phyloP scores from a whole-genome alignment of 2,329 filamentous ascomycete genomes.

The Fusarium brachygibbosum region DNA sequence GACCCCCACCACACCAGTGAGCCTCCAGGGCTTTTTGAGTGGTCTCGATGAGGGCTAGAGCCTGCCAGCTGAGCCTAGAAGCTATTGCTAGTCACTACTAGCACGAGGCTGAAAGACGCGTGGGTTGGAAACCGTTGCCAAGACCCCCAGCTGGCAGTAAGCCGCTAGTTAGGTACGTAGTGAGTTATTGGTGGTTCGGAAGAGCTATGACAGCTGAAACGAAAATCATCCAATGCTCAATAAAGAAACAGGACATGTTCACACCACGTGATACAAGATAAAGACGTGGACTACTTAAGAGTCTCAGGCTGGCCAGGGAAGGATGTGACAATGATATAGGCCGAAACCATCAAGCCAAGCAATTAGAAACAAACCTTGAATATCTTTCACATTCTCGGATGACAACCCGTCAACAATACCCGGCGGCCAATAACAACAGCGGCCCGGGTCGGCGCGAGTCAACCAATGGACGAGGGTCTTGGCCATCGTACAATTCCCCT shows the following conservation, averaged over 20 bases:
- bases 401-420: conserved; percentile 19
- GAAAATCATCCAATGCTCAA: conserved; percentile 13
- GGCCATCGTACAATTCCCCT: conserved; percentile 53
- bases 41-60: conserved; percentile 35
- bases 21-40: conserved; percentile 31
- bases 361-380: conserved; percentile 31
- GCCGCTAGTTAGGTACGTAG: conserved; percentile 4
- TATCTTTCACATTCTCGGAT: conserved; percentile 22
- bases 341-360: conserved; percentile 12
- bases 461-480: conserved; percentile 45
- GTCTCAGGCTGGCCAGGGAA: conserved; percentile 1
- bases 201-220: conserved; percentile 27
- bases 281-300: not conserved
- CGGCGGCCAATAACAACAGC: conserved; percentile 32
- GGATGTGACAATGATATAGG: not conserved
- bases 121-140: conserved; percentile 39
- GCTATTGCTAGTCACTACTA: conserved; percentile 32
- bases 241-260: not conserved
- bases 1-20: conserved; percentile 23
- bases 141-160: conserved; percentile 27
- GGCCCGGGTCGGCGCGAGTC: conserved; percentile 22
- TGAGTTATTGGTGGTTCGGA: not conserved
- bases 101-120: conserved; percentile 39
- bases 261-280: conserved; percentile 24
- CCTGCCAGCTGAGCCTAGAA: conserved; percentile 41